A percentile compares a stretch with the other conserved stretches of the same genome.
These are phyloP conservation scores for Chaetomium cochliodes DNA, from an alignment of 495 filamentous ascomycete genomes.

Conservation along the genomic window DNA sequence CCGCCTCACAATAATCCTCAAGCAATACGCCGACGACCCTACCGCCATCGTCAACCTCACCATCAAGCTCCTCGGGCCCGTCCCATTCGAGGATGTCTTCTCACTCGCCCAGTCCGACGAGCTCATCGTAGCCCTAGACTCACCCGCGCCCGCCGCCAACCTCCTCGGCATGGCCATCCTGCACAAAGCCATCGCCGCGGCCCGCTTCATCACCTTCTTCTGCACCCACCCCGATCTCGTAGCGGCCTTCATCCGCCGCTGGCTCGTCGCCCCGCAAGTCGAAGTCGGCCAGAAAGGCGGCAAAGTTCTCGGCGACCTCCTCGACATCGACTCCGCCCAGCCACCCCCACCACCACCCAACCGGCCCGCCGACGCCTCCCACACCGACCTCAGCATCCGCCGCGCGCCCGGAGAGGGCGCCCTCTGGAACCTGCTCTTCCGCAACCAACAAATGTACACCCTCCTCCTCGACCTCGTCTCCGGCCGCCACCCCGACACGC, in stretches of 20 bases:
- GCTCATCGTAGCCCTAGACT: constrained; percentile 55
- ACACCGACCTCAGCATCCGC: constrained; percentile 38
- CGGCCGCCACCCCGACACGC: constrained; percentile 41
- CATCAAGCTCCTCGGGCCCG: constrained; percentile 53
- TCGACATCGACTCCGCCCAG: constrained; percentile 64
- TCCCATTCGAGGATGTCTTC: constrained; percentile 51
- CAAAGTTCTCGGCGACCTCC: constrained; percentile 63
- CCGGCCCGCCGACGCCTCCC: constrained; percentile 17
- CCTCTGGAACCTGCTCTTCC: constrained; percentile 72
- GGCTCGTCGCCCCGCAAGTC: constrained; percentile 68
- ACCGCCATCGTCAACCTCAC: constrained; percentile 49
- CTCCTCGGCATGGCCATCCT: constrained; percentile 67
- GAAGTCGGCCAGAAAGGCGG: constrained; percentile 71
- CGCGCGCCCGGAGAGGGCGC: constrained; percentile 58
- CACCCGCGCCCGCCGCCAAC: constrained; percentile 65
- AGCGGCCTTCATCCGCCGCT: constrained; percentile 60
- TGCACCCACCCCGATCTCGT: constrained; percentile 64
- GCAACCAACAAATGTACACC: constrained; percentile 63
- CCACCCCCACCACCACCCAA: constrained; percentile 44
- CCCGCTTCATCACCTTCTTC: constrained; percentile 66
- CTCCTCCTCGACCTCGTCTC: constrained; percentile 63
- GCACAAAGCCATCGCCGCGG: constrained; percentile 62
- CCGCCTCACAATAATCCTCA: constrained; percentile 48
- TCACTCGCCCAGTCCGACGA: constrained; percentile 54
- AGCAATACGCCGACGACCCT: constrained; percentile 52